Conservation (phyloP, 441 rosid genomes). For the Macaranga tanarius region DNA sequence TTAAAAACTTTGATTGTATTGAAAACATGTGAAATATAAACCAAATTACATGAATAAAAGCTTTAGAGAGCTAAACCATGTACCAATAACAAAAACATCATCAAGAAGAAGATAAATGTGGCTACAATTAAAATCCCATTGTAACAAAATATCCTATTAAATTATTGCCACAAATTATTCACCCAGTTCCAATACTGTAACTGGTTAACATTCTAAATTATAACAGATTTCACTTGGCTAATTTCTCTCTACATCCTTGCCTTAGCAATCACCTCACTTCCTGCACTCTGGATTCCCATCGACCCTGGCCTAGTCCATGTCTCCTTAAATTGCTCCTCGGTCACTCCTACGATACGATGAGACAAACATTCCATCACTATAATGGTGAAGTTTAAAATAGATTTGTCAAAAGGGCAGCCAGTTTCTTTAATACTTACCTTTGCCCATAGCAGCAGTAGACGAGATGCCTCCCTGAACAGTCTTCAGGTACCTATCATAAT, state of each 20-base stretch:
- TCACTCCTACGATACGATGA: conserved; percentile 52
- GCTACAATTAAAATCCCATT: conserved; percentile 13
- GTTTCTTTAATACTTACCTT: conserved; percentile 45
- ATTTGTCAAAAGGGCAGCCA: background rate
- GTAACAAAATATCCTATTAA: conserved; percentile 15
- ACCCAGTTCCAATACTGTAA: conserved; percentile 31
- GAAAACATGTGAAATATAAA: conserved; percentile 5
- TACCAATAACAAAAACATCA: background rate
- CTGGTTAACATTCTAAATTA: conserved; percentile 23
- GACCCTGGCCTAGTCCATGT: conserved; percentile 78
- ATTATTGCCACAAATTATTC: conserved; percentile 35
- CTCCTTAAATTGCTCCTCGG: conserved; percentile 95
- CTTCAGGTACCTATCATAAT: conserved; percentile 80
- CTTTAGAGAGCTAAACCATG: conserved; percentile 11
- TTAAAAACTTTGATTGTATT: conserved; percentile 5
- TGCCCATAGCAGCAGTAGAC: conserved; percentile 96
- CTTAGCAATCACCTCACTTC: conserved; percentile 66
- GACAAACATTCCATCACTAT: background rate
- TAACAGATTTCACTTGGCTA: conserved; percentile 4
- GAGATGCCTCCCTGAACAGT: conserved; percentile 94
- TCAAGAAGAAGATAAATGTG: conserved; percentile 9
- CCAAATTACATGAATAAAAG: conserved; percentile 13
- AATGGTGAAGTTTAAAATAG: background rate
- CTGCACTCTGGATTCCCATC: conserved; percentile 42
- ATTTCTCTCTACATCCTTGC: conserved; percentile 56